A percentile compares a stretch with the other conserved stretches of the same genome.
phyloP scores from a whole-genome alignment of 441 rosid genomes.

The Adansonia grandidieri region DNA sequence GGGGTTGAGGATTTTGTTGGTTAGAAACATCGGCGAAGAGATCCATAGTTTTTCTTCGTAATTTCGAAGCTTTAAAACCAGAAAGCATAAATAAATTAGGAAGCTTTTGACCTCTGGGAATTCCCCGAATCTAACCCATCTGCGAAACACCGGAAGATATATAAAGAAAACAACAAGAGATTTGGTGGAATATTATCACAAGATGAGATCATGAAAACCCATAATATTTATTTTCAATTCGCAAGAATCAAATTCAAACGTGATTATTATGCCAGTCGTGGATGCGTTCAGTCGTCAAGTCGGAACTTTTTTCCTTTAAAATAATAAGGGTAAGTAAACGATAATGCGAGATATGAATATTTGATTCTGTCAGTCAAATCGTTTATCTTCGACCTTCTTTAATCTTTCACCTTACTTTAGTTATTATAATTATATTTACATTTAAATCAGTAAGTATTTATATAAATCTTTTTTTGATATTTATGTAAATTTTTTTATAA shows the following conservation, averaged over 20 bases:
- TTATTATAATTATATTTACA: too few relatives aligned
- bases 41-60: background rate
- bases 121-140: conserved; percentile 36
- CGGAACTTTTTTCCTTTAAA: too few relatives aligned
- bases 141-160: too few relatives aligned
- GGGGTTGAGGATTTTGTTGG: conserved; percentile 33
- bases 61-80: background rate
- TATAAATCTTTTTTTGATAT: too few relatives aligned
- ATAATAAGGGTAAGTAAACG: background rate
- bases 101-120: background rate
- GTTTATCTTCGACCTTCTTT: background rate
- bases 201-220: background rate
- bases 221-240: background rate
- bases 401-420: background rate
- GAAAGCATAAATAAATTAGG: background rate
- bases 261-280: background rate
- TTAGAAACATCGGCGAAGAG: conserved; percentile 1
- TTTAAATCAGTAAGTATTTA: too few relatives aligned
- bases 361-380: background rate
- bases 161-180: background rate
- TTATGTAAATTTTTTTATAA: too few relatives aligned
- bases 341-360: background rate
- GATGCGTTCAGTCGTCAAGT: background rate
- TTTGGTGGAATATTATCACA: background rate
- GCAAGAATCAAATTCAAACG: background rate